Percentiles rank a stretch among this genome's conserved stretches.
Conservation (phyloP, 2,329 filamentous ascomycete species). For the Sordariomycetes sp. region DNA sequence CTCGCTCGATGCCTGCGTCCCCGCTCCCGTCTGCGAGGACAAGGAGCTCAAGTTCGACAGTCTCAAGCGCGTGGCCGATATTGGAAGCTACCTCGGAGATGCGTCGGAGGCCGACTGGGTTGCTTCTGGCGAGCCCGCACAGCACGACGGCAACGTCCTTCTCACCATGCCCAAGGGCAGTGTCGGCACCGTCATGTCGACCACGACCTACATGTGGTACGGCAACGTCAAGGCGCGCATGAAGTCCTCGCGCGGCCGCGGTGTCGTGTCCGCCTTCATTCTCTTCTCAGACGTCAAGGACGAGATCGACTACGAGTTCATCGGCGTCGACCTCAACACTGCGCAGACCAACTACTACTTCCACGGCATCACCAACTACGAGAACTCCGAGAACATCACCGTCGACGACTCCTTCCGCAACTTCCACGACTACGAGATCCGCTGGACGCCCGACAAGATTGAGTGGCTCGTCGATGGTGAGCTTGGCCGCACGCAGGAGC, state of each 20-base stretch:
- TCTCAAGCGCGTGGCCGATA: conserved; percentile 58
- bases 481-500: conserved; percentile 63
- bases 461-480: conserved; percentile 83
- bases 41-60: conserved; percentile 65
- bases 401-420: conserved; percentile 63
- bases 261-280: conserved; percentile 97
- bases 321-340: conserved; percentile 67
- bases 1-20: conserved; percentile 74
- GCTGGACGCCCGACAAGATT: conserved; percentile 82
- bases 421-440: conserved; percentile 85
- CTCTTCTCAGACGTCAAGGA: conserved; percentile 93
- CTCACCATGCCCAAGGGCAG: conserved; percentile 84
- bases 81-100: conserved; percentile 82
- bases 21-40: conserved; percentile 72
- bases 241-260: conserved; percentile 73
- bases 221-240: conserved; percentile 80
- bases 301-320: conserved; percentile 95
- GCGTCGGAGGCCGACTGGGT: conserved; percentile 78
- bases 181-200: conserved; percentile 77
- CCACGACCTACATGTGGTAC: conserved; percentile 91
- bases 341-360: conserved; percentile 97
- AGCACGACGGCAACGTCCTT: conserved; percentile 60
- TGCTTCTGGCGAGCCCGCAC: conserved; percentile 64
- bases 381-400: conserved; percentile 64
- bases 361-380: conserved; percentile 83